phyloP scores from a whole-genome alignment of 163 green algal genomes.

The Coccomyxa subellipsoidea region DNA sequence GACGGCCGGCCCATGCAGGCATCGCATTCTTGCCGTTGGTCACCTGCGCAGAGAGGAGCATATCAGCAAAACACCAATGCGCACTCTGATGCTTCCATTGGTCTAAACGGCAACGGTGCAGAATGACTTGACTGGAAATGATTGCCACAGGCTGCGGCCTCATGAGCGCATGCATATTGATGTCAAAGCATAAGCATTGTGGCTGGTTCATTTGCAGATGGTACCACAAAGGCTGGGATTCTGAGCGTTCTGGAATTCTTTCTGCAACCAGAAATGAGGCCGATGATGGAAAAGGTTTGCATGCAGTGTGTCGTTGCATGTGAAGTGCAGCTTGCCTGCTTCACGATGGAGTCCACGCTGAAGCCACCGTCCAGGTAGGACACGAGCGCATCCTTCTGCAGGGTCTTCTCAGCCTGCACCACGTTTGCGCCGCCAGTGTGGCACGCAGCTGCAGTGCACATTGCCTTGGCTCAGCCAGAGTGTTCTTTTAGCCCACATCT shows the following conservation, averaged over 20 bases:
- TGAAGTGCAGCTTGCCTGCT: slow-evolving; percentile 29
- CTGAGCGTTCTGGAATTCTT: no score
- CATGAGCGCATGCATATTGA: no score
- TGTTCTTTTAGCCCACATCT: neutral
- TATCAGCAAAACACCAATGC: slow-evolving; percentile 1
- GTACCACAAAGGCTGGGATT: no score
- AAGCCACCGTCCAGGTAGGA: slow-evolving; percentile 57
- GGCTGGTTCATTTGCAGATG: no score
- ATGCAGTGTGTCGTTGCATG: no score
- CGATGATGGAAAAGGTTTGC: neutral
- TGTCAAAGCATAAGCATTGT: no score
- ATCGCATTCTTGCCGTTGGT: slow-evolving; percentile 73
- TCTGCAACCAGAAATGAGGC: no score
- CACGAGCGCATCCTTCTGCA: slow-evolving; percentile 53
- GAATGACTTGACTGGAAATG: no score
- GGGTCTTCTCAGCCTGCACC: slow-evolving; percentile 52
- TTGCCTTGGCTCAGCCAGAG: no score
- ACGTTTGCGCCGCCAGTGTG: slow-evolving; percentile 57
- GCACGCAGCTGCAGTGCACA: slow-evolving; percentile 40
- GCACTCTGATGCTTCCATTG: no score
- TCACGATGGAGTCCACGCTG: slow-evolving; percentile 43
- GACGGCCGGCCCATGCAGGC: slow-evolving; percentile 59
- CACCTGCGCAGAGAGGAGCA: slow-evolving; percentile 33
- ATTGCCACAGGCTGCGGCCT: no score
- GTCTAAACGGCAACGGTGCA: no score